Percentiles rank a stretch among this genome's conserved stretches.
phyloP scores from a whole-genome alignment of 2,329 filamentous ascomycete genomes.

The Zymoseptoria tritici region DNA sequence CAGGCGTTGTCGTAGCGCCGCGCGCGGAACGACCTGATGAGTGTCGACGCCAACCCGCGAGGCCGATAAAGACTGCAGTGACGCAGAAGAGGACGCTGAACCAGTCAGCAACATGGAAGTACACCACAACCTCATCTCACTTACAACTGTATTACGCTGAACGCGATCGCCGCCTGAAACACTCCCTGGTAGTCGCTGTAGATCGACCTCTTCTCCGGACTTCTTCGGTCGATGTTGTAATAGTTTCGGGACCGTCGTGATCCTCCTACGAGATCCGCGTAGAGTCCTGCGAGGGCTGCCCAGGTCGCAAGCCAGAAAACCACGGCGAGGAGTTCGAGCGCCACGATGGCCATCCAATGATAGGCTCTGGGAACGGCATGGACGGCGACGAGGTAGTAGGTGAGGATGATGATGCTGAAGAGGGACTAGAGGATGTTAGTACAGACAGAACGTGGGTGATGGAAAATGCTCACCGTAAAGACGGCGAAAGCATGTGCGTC shows the following conservation, averaged over 20 bases:
- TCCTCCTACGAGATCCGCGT: background rate
- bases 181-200: background rate
- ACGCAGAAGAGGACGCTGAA: background rate
- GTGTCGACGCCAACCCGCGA: background rate
- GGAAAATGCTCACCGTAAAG: background rate
- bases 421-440: background rate
- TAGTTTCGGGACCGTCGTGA: background rate
- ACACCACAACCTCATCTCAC: background rate
- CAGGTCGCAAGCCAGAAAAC: constrained; percentile 7
- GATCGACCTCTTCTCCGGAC: background rate
- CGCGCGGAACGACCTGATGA: background rate
- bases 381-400: constrained; percentile 8
- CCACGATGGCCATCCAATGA: constrained; percentile 6
- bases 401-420: constrained; percentile 5
- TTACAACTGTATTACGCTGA: background rate
- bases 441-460: background rate
- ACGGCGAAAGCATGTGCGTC: background rate
- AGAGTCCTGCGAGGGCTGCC: constrained; percentile 1
- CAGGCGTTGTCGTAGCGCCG: background rate
- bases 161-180: background rate
- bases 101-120: background rate
- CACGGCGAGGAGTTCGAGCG: constrained; percentile 5
- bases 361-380: background rate
- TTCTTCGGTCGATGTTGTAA: background rate
- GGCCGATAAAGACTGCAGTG: background rate